These are phyloP conservation scores for Poronia punctata DNA, from an alignment of 495 filamentous ascomycete species.

Conservation along the genomic window DNA sequence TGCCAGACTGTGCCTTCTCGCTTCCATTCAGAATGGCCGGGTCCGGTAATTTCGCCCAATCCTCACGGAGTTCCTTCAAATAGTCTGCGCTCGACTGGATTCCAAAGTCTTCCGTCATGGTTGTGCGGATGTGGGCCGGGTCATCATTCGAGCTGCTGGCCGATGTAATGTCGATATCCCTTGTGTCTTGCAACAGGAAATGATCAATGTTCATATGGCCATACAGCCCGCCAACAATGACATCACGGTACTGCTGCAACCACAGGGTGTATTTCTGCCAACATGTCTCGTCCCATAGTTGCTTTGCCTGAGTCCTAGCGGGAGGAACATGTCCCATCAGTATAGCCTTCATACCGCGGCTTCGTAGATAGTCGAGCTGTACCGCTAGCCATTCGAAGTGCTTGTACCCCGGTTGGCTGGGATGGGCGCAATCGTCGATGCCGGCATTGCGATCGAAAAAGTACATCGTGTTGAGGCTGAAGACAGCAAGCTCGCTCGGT, in stretches of 20 bases:
- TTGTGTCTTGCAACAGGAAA: conserved; percentile 85
- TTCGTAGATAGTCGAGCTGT: conserved; percentile 75
- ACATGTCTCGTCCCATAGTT: conserved; percentile 83
- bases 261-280: conserved; percentile 98
- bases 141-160: conserved; percentile 30
- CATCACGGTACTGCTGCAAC: conserved; percentile 83
- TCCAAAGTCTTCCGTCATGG: conserved; percentile 50
- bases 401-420: conserved; percentile 78
- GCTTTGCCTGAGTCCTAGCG: conserved; percentile 73
- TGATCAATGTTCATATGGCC: conserved; percentile 99
- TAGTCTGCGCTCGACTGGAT: conserved; percentile 66
- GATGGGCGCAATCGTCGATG: conserved; percentile 76
- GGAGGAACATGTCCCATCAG: conserved; percentile 92
- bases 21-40: conserved; percentile 35
- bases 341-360: conserved; percentile 88
- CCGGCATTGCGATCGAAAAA: conserved; percentile 90
- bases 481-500: conserved; percentile 74
- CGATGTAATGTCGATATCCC: conserved; percentile 58
- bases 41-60: conserved; percentile 69
- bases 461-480: conserved; percentile 95
- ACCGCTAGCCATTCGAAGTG: conserved; percentile 97
- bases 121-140: conserved; percentile 21
- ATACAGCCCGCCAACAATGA: conserved; percentile 70
- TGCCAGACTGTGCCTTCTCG: conserved; percentile 22
- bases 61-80: conserved; percentile 65